Evolutionary conservation across 106 monocot genomes (phyloP), one percentile per base, ranked within the genome.

Genomic region (Alisma plantagoaquatica): DNA sequence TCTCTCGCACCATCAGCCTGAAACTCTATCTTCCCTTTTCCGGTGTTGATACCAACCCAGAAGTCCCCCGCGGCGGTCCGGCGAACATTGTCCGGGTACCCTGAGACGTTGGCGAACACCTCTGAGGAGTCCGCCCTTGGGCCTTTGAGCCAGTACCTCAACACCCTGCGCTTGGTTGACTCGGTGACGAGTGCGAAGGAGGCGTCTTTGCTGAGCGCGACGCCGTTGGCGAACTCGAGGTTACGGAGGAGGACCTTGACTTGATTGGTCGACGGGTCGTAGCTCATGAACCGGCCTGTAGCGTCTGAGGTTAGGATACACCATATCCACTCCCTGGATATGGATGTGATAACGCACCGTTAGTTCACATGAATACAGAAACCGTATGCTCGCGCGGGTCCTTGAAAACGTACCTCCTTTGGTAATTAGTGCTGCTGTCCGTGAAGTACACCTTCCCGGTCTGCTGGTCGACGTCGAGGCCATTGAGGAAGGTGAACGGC

Each of bases 21-120:
- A 81, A 2, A 78, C 65, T 82, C 87, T 82, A 16, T 54, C 75
- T 0, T 76, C 87, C 2, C n/a, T n/a, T n/a, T n/a, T n/a, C n/a
- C n/a, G n/a, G n/a, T n/a, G n/a, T n/a, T n/a, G n/a, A n/a, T n/a
- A n/a, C n/a, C n/a, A n/a, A n/a, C n/a, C n/a, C n/a, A n/a, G n/a
- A n/a, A n/a, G n/a, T n/a, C n/a, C n/a, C 81, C 87, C 43, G 65
- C 53, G 2, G 70, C 71, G 31, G 61, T 79, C 55, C 61, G 22
- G 61, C 70, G 72, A 23, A 87, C 75, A 61, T 87, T 87, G 43
- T 87, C 87, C 1, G 87, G 87, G 30, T 62, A 87, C 0, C 87
- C 75, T 3, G 66, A 59, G 10, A 87, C 60, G n/a, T 75, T 58
- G 10, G 51, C 41, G 10, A 78, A 41, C 11, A 78, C 72, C 29